Conservation (phyloP, 1,284 basidiomycete genomes). For the Schizophyllum commune region DNA sequence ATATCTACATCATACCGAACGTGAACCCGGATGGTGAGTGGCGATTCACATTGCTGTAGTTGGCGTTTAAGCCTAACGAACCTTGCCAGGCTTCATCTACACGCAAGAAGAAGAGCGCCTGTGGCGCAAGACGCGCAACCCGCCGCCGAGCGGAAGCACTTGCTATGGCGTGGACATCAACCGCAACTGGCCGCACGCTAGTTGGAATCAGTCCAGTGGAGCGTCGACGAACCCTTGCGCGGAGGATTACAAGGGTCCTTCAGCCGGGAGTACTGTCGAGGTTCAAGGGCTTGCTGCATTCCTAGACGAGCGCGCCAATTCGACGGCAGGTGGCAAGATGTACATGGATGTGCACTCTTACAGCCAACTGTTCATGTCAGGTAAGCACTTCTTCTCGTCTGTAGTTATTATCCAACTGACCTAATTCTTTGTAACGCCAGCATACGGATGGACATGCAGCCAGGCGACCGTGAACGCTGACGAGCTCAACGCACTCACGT, state of each 20-base stretch:
- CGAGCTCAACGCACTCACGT: not conserved
- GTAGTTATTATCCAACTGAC: not conserved
- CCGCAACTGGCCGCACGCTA: not conserved
- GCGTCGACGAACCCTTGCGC: not conserved
- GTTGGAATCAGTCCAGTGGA: not conserved
- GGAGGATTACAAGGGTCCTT: not conserved
- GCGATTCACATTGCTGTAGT: no score
- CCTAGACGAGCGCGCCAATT: not conserved
- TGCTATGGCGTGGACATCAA: not conserved
- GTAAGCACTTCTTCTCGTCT: not conserved
- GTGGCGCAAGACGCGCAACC: not conserved
- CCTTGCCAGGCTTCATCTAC: not conserved
- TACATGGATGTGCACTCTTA: not conserved
- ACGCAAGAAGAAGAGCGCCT: not conserved
- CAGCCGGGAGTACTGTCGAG: not conserved
- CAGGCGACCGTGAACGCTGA: not conserved
- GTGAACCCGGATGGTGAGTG: not conserved
- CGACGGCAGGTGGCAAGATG: not conserved
- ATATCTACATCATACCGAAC: not conserved
- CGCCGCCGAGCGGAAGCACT: not conserved
- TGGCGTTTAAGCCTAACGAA: no score
- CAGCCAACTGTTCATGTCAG: not conserved
- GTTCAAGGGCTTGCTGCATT: not conserved
- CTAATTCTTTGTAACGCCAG: not conserved
- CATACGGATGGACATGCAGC: not conserved